Base-by-base conservation (phyloP, 164 flowering plant genomes). In the Umbellularia californica region DNA sequence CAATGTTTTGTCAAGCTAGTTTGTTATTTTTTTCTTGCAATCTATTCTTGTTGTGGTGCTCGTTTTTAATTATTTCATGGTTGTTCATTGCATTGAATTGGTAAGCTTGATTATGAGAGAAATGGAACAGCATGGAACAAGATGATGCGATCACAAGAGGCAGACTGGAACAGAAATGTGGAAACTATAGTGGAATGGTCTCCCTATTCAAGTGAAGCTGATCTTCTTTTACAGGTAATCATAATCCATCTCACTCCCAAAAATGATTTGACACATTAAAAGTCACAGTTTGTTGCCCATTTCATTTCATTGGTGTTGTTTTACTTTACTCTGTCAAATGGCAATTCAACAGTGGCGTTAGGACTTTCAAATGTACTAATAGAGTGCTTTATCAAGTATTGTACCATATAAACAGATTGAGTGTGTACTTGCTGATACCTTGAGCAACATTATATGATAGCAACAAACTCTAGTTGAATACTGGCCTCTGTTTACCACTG, bases 121-220 rank as follows among this genome's bases (percentile, higher is more conserved):
- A 74, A 55, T 60, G 84, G 83, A 6, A 69, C 69, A 15, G 85
- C 80, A 64, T 92, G 95, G 94, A 84, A 50, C 30, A 85, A 78
- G 81, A 72, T 90, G 33, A 55, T 78, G 50, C 84, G 93, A 23
- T 80, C 87, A 71, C 81, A 91, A 68, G 41, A 64, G 17, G 71
- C 10, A 81, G 97, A 87, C 76, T 92, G 96, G 97, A 70, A 81
- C 35, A 86, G 68, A 75, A 94, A 92, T 75, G 64, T 90, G 27
- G 93, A 91, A 23, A 89, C 97, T 10, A 84, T 94, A 20, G 79
- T 87, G 41, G 85, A 88, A 15, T 94, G 98, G 98, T 94, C 98
- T 60, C 97, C 98, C 30, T 94, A 86, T 80, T 78, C 87, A 71
- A 84, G 83, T 83, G 97, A 92, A 82, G 81, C 74, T 20, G 94